These are phyloP conservation scores for Metarhizium rileyi DNA, from an alignment of 2,329 filamentous ascomycete species.

Conservation along the genomic window DNA sequence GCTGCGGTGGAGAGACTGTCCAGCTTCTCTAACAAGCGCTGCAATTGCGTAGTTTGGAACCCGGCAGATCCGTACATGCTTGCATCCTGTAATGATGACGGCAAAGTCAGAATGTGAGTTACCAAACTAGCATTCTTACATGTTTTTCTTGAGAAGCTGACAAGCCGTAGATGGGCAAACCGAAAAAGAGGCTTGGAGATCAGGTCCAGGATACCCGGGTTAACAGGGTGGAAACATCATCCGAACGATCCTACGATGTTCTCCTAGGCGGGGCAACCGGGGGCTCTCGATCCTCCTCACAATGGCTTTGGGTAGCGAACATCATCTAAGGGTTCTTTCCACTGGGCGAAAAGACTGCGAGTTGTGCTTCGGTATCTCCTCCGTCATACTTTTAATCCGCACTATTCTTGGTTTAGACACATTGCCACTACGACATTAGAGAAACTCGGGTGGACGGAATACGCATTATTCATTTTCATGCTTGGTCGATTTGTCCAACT, in stretches of 20 bases:
- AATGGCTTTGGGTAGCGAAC: too few species aligned
- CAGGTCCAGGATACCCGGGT: not conserved
- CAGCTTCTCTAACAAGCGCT: slow-evolving; percentile 60
- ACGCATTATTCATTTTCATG: not conserved
- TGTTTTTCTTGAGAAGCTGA: not conserved
- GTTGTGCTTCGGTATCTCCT: not conserved
- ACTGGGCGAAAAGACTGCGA: not conserved
- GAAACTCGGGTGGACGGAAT: not conserved
- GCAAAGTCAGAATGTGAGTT: slow-evolving; percentile 73
- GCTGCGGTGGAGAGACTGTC: slow-evolving; percentile 64
- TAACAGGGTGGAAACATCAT: not conserved
- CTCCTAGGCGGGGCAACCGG: not conserved
- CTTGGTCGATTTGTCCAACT: not conserved
- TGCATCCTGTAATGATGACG: slow-evolving; percentile 85
- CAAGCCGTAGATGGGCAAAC: not conserved
- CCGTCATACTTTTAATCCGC: not conserved
- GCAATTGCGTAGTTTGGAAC: slow-evolving; percentile 87
- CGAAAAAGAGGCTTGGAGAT: not conserved
- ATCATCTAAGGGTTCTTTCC: not conserved
- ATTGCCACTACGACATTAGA: not conserved
- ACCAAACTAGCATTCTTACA: not conserved
- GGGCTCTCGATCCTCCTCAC: not conserved
- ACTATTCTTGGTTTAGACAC: not conserved
- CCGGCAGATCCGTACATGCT: slow-evolving; percentile 74
- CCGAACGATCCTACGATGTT: not conserved